These are phyloP conservation scores for Phaseolus coccineus DNA, from an alignment of 331 rosid species.

Conservation along the genomic window DNA sequence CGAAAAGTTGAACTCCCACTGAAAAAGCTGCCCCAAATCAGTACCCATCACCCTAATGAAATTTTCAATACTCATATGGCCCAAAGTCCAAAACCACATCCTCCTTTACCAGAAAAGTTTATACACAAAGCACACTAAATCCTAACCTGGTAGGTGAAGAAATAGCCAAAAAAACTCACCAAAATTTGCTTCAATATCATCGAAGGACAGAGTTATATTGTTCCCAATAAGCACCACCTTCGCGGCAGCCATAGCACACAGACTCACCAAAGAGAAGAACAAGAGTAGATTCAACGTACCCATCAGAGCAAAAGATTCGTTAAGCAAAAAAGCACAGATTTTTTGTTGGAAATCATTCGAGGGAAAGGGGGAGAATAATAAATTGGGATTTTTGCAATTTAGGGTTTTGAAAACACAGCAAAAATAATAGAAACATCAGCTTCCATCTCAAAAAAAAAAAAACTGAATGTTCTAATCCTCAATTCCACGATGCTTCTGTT, in stretches of 20 bases:
- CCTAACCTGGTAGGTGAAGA: background rate
- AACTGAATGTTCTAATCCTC: conserved; percentile 41
- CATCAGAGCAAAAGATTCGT: conserved; percentile 46
- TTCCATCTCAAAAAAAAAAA: conserved; percentile 63
- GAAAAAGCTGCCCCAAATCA: background rate
- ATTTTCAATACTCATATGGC: conserved; percentile 19
- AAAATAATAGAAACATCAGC: conserved; percentile 76
- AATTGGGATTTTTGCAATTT: conserved; percentile 34
- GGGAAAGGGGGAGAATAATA: conserved; percentile 13
- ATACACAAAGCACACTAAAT: conserved; percentile 24
- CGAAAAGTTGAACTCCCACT: background rate
- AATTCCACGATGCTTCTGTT: conserved; percentile 38
- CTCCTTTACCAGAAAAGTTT: conserved; percentile 13
- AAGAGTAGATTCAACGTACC: conserved; percentile 58
- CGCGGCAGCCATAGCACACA: conserved; percentile 62
- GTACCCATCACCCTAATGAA: conserved; percentile 17
- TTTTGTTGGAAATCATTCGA: conserved; percentile 36
- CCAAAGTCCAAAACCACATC: conserved; percentile 28
- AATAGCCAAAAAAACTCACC: conserved; percentile 58
- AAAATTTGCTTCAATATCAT: conserved; percentile 92
- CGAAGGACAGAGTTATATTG: conserved; percentile 84
- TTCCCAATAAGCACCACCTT: conserved; percentile 83
- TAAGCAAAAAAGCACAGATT: conserved; percentile 44
- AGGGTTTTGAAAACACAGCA: conserved; percentile 54
- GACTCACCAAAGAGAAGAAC: conserved; percentile 52